Evolutionary conservation across 108 stramenopile genomes (phyloP).

Genomic region (Conticribra weissflogii): DNA sequence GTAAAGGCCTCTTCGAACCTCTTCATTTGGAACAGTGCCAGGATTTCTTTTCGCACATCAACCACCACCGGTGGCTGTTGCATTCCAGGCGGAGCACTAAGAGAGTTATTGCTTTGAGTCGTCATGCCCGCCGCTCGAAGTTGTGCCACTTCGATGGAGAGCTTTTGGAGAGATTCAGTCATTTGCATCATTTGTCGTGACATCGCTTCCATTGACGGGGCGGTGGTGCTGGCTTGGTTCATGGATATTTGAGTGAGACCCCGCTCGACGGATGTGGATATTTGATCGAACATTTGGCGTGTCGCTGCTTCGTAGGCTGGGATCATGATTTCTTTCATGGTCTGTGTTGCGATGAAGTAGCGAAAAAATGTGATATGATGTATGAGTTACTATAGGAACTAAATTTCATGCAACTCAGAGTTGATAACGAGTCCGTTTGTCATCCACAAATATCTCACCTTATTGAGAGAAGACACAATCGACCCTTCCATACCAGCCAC

Average conservation of each 20-base stretch:
- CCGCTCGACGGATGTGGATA: conserved; percentile 46
- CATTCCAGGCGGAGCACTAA: background rate
- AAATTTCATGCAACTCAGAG: too few relatives aligned
- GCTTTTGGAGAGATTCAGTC: conserved; percentile 56
- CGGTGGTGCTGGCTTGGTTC: conserved; percentile 28
- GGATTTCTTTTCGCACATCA: conserved; percentile 60
- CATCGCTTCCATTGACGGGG: conserved; percentile 49
- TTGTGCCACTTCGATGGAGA: conserved; percentile 60
- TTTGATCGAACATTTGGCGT: conserved; percentile 69
- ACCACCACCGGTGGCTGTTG: conserved; percentile 15
- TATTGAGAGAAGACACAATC: conserved; percentile 36
- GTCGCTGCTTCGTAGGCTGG: conserved; percentile 78
- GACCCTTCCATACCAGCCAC: conserved; percentile 59
- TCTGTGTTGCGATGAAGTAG: conserved; percentile 15
- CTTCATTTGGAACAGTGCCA: conserved; percentile 41
- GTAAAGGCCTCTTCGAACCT: conserved; percentile 83
- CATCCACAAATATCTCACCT: too few relatives aligned
- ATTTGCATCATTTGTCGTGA: conserved; percentile 58
- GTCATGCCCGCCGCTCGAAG: conserved; percentile 36
- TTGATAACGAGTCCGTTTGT: too few relatives aligned
- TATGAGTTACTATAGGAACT: background rate
- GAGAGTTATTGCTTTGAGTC: background rate
- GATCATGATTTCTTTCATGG: conserved; percentile 70
- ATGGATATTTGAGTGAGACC: conserved; percentile 41
- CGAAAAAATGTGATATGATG: background rate